Conservation (phyloP, 1,284 basidiomycete species). For the Malassezia caprae region DNA sequence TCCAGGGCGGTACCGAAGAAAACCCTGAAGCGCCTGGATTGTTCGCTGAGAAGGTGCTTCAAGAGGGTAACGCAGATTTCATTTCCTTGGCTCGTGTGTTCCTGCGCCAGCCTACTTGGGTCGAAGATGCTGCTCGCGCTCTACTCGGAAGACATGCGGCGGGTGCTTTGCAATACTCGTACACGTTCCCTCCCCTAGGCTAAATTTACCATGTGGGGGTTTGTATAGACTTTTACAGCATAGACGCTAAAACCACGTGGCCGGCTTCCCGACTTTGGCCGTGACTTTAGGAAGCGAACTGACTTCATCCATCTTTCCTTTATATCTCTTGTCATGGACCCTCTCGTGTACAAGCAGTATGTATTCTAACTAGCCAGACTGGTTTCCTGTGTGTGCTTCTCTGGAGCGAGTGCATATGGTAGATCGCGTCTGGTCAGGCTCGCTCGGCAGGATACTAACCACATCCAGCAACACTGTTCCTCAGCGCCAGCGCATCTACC, state of each 20-base stretch:
- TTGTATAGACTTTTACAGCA: too few species aligned
- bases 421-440: background rate
- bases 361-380: background rate
- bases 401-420: background rate
- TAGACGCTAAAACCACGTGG: constrained; percentile 7
- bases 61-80: constrained; percentile 25
- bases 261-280: constrained; percentile 12
- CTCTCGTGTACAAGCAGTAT: constrained; percentile 16
- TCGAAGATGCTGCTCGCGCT: constrained; percentile 23
- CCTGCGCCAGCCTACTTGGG: constrained; percentile 35
- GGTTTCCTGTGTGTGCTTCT: background rate
- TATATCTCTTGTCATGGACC: constrained; percentile 12
- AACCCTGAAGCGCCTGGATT: constrained; percentile 23
- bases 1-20: constrained; percentile 29
- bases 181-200: background rate
- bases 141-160: constrained; percentile 19
- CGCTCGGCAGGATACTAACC: background rate
- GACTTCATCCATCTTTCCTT: background rate
- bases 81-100: constrained; percentile 33
- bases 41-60: constrained; percentile 32
- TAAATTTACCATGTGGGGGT: background rate
- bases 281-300: background rate
- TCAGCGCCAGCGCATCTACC: constrained; percentile 38
- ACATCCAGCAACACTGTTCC: constrained; percentile 30
- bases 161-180: constrained; percentile 11